These are phyloP conservation scores for Neurospora sp. DNA, from an alignment of 2,329 filamentous ascomycete species.

Conservation along the genomic window DNA sequence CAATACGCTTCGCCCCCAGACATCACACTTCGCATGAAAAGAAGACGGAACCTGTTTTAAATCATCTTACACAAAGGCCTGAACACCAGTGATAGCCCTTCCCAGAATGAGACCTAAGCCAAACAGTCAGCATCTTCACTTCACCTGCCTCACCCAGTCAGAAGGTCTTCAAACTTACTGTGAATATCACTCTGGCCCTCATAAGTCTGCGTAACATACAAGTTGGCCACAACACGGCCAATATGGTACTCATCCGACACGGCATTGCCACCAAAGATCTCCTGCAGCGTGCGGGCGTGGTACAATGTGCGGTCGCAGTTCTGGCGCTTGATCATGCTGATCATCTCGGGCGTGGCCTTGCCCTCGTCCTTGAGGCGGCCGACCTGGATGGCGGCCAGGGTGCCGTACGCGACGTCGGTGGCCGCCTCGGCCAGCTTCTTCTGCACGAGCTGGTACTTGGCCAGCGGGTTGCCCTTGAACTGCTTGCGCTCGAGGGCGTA, in stretches of 20 bases:
- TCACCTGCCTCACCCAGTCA: too few relatives aligned
- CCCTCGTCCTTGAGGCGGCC: constrained; percentile 88
- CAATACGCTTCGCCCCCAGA: not conserved
- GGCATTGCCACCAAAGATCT: constrained; percentile 97
- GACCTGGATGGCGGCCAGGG: constrained; percentile 83
- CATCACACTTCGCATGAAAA: not conserved
- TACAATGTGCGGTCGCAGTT: constrained; percentile 87
- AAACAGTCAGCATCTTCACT: constrained; percentile 2
- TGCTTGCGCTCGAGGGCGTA: constrained; percentile 93
- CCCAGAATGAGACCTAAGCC: constrained; percentile 53
- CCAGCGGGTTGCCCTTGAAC: constrained; percentile 91
- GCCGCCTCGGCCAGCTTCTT: constrained; percentile 93
- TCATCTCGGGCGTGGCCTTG: constrained; percentile 87
- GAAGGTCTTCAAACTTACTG: constrained; percentile 45
- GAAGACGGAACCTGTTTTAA: constrained; percentile 16
- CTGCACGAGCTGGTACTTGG: constrained; percentile 93
- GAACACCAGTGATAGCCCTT: constrained; percentile 59
- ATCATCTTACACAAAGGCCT: constrained; percentile 59
- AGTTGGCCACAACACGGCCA: constrained; percentile 85
- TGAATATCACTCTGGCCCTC: constrained; percentile 98
- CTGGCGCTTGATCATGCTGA: constrained; percentile 91
- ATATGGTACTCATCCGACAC: constrained; percentile 96
- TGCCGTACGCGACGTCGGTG: constrained; percentile 85
- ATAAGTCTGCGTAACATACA: constrained; percentile 97
- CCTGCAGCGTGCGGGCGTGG: constrained; percentile 74